Evolutionary conservation across 192 early-diverging fungal genomes (phyloP).

Genomic region (Backusella tuberculispora): DNA sequence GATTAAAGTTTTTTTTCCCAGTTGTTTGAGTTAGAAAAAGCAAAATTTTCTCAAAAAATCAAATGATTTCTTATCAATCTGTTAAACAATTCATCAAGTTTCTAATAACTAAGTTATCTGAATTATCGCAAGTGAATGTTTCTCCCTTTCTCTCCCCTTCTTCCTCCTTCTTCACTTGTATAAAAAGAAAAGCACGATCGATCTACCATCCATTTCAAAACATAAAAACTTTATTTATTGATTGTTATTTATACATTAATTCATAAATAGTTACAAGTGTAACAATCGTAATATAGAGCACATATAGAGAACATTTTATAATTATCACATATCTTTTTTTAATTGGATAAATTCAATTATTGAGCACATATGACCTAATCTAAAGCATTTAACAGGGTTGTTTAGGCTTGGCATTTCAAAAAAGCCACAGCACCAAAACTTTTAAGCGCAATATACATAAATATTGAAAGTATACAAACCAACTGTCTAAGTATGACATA

Average conservation of each 20-base stretch:
- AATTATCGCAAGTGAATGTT: background rate
- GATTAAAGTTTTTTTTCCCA: background rate
- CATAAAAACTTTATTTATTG: too few species aligned
- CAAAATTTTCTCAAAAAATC: background rate
- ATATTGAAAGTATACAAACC: too few species aligned
- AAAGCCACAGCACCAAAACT: background rate
- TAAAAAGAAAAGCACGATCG: too few species aligned
- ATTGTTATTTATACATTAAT: background rate
- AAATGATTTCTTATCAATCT: background rate
- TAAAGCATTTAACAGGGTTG: background rate
- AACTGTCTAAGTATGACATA: too few species aligned
- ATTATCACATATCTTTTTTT: background rate
- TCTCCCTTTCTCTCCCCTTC: too few species aligned
- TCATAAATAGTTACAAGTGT: background rate
- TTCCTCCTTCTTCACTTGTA: too few species aligned
- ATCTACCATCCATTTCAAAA: too few species aligned
- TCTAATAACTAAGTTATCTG: background rate
- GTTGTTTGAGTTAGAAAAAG: constrained; percentile 5
- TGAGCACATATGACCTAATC: background rate
- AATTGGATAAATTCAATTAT: background rate
- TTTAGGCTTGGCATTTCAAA: constrained; percentile 1
- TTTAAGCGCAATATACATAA: background rate
- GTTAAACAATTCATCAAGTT: background rate
- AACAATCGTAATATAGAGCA: background rate
- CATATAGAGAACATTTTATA: background rate